phyloP scores from a whole-genome alignment of 2,329 filamentous ascomycete genomes.

The Colletotrichum sp. region DNA sequence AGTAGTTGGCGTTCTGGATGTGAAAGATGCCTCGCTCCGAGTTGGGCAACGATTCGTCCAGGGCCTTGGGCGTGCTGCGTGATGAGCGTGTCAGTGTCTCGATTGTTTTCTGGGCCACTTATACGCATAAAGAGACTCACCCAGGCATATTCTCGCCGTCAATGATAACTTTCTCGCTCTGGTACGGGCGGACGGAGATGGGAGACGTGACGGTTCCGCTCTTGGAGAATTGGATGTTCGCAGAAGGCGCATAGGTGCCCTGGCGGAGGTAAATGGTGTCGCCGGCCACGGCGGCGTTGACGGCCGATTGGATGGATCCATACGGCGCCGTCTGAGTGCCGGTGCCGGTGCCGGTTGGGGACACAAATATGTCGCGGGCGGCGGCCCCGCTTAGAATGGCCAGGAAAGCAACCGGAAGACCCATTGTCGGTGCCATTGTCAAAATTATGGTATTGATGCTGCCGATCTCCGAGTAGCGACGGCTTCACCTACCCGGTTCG shows the following conservation, averaged over 20 bases:
- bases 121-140: not conserved
- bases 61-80: slow-evolving; percentile 39
- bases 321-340: slow-evolving; percentile 41
- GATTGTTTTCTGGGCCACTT: too few relatives aligned
- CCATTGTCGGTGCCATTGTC: not conserved
- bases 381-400: not conserved
- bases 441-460: not conserved
- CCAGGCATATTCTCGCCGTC: slow-evolving; percentile 46
- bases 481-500: not conserved
- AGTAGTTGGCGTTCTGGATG: slow-evolving; percentile 46
- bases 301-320: slow-evolving; percentile 45
- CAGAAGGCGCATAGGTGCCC: slow-evolving; percentile 45
- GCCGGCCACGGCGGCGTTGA: slow-evolving; percentile 44
- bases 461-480: not conserved
- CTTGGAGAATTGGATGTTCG: slow-evolving; percentile 47
- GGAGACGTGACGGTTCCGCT: slow-evolving; percentile 40
- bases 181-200: slow-evolving; percentile 43
- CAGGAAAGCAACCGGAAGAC: not conserved
- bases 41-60: slow-evolving; percentile 41
- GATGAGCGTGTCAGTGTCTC: not conserved
- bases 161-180: slow-evolving; percentile 44
- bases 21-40: slow-evolving; percentile 48
- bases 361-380: slow-evolving; percentile 39
- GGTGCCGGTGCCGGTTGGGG: slow-evolving; percentile 40
- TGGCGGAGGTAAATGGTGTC: slow-evolving; percentile 46